These are phyloP conservation scores for Dioscorea zingiberensis DNA, from an alignment of 106 monocot genomes.

Conservation along the genomic window DNA sequence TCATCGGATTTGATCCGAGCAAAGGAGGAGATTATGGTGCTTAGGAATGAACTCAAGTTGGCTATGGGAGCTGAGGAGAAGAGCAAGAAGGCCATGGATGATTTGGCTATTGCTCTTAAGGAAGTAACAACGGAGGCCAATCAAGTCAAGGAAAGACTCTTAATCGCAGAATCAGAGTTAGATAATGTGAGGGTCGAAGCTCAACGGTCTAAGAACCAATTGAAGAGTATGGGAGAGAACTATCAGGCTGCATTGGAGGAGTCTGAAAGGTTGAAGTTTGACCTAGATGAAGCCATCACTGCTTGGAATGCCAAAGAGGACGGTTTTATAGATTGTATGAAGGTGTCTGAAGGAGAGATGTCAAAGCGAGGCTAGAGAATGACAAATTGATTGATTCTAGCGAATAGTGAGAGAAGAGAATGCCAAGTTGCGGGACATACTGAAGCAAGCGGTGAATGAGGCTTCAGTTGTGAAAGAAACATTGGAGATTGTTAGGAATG, in stretches of 20 bases:
- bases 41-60: slow-evolving; percentile 27
- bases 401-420: slow-evolving; percentile 52
- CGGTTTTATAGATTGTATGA: slow-evolving; percentile 51
- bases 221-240: slow-evolving; percentile 23
- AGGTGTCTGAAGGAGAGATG: slow-evolving; percentile 68
- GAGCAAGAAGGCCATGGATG: slow-evolving; percentile 60
- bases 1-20: neutral
- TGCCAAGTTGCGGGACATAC: slow-evolving; percentile 53
- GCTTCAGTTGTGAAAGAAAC: slow-evolving; percentile 61
- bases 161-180: slow-evolving; percentile 20
- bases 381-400: slow-evolving; percentile 29
- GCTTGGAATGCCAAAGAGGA: slow-evolving; percentile 57
- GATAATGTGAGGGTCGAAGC: slow-evolving; percentile 18
- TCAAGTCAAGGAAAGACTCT: slow-evolving; percentile 19
- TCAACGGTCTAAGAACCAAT: neutral
- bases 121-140: slow-evolving; percentile 56
- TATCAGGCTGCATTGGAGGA: slow-evolving; percentile 21
- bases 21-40: slow-evolving; percentile 29
- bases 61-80: slow-evolving; percentile 54
- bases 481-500: slow-evolving; percentile 59
- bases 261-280: slow-evolving; percentile 30
- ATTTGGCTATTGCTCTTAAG: slow-evolving; percentile 38
- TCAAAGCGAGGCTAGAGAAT: slow-evolving; percentile 37
- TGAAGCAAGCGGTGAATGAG: slow-evolving; percentile 85
- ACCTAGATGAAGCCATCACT: slow-evolving; percentile 39